Evolutionary conservation across 306 rosid genomes (phyloP), one percentile per base, ranked within the genome.

Genomic region (Cicer cuneatum): DNA sequence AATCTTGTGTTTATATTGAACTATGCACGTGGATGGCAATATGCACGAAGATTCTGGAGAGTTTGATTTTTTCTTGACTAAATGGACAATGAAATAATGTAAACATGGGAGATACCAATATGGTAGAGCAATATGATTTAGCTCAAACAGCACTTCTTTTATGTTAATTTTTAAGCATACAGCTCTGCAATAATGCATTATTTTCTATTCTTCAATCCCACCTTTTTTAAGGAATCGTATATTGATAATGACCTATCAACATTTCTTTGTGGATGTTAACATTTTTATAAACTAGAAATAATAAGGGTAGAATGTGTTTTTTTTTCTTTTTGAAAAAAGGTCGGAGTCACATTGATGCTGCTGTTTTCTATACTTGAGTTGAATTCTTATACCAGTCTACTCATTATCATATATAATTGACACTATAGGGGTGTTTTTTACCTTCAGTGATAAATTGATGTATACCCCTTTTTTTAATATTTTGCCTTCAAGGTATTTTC

Each of bases 1-100:
- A 18, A 45, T 72, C 69, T 35, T 56, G 67, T 47, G 57, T 48
- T 59, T 59, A 47, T 76, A 52, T 75, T 49, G 46, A n/a, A 71
- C 18, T 57, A 65, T 18, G 24, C 68, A 24, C 16, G 8, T 66
- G 7, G 53, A 10, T 60, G 7, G 59, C 45, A 61, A 47, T 12
- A 37, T 29, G 43, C 19, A 40, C 19, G 51, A 38, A 59, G 19
- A 18, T 42, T 63, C 7, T 57, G 57, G 45, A 11, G 66, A 19
- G 58, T 72, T 72, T 46, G 21, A 69, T 53, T 18, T 65, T 65
- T 15, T 42, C 6, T 65, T 43, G 11, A 65, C 51, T 10, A 42
- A 65, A 41, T 42, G 15, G 15, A 42, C 51, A 10, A 41, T 24
- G 49, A 64, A 15, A 39, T 39, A 39, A n/a, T 62, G n/a, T 39